These are phyloP conservation scores for Lasiodiplodia sp. DNA, from an alignment of 2,329 filamentous ascomycete species.

Conservation along the genomic window DNA sequence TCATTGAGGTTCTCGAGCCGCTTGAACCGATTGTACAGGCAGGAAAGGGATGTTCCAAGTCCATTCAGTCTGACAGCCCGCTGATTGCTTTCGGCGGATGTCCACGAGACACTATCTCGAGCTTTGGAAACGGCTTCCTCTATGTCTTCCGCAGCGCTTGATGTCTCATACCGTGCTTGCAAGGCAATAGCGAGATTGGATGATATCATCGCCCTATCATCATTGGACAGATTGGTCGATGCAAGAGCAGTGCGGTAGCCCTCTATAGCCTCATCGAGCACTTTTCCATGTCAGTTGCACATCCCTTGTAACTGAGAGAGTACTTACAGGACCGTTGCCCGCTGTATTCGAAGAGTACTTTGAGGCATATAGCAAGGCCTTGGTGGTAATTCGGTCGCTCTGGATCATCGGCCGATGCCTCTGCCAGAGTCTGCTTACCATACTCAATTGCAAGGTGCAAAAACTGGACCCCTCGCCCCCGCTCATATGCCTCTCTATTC, in stretches of 20 bases:
- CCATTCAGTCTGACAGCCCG: neutral
- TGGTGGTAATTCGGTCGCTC: neutral
- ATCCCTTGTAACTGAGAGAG: neutral
- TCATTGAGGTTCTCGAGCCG: slow-evolving; percentile 22
- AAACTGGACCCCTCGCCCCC: neutral
- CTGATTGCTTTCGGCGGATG: neutral
- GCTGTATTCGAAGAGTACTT: neutral
- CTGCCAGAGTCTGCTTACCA: neutral
- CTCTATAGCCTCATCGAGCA: slow-evolving; percentile 10
- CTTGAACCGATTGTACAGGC: neutral
- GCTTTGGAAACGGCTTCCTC: slow-evolving; percentile 23
- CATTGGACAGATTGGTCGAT: neutral
- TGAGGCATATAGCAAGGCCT: neutral
- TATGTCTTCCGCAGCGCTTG: neutral
- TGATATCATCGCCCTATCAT: slow-evolving; percentile 5
- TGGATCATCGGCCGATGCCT: neutral
- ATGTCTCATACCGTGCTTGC: neutral
- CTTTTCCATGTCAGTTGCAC: neutral
- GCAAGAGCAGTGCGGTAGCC: neutral
- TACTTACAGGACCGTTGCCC: neutral
- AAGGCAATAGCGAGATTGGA: neutral
- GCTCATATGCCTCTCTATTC: neutral
- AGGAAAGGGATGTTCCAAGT: slow-evolving; percentile 1
- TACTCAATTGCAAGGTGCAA: neutral
- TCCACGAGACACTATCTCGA: neutral